Evolutionary conservation across 495 filamentous ascomycete genomes (phyloP).

Genomic region (Penicillium maclennaniae): DNA sequence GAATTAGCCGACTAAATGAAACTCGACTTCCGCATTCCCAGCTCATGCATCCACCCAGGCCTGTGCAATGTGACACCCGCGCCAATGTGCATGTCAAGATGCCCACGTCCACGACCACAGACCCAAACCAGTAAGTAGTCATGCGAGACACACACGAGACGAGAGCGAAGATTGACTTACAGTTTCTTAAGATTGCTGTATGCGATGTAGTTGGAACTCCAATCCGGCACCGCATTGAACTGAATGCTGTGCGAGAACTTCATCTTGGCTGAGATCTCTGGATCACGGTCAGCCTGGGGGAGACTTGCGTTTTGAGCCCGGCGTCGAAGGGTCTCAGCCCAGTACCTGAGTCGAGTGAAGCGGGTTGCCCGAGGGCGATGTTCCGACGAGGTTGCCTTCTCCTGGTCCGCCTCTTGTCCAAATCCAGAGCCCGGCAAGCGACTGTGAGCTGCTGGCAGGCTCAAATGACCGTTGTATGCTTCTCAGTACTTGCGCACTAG

Average conservation of each 20-base stretch:
- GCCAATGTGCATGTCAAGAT: slow-evolving; percentile 5
- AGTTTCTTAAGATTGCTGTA: slow-evolving; percentile 99
- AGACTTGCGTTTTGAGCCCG: slow-evolving; percentile 21
- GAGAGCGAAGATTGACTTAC: slow-evolving; percentile 50
- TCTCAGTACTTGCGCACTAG: slow-evolving; percentile 2
- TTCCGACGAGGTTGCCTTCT: slow-evolving; percentile 13
- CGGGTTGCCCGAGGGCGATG: slow-evolving; percentile 13
- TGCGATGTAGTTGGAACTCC: slow-evolving; percentile 95
- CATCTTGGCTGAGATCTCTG: slow-evolving; percentile 68
- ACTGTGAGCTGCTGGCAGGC: slow-evolving; percentile 12
- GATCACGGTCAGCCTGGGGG: slow-evolving; percentile 15
- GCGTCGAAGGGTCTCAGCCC: slow-evolving; percentile 38
- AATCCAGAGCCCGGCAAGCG: slow-evolving; percentile 10
- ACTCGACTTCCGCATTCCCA: slow-evolving; percentile 1
- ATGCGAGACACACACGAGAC: not conserved
- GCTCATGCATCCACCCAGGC: slow-evolving; percentile 10
- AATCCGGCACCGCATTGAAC: slow-evolving; percentile 98
- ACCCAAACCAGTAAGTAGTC: not conserved
- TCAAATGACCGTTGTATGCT: slow-evolving; percentile 1
- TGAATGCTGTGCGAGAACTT: slow-evolving; percentile 99
- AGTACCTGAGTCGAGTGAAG: slow-evolving; percentile 32
- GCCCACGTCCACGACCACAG: slow-evolving; percentile 3
- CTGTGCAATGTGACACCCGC: slow-evolving; percentile 30
- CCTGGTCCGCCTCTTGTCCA: slow-evolving; percentile 2
- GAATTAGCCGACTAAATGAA: slow-evolving; percentile 21